A percentile compares a stretch with the other conserved stretches of the same genome.
Evolutionary conservation across 192 early-diverging fungal species (phyloP).

Genomic region (Backusella australiensis): DNA sequence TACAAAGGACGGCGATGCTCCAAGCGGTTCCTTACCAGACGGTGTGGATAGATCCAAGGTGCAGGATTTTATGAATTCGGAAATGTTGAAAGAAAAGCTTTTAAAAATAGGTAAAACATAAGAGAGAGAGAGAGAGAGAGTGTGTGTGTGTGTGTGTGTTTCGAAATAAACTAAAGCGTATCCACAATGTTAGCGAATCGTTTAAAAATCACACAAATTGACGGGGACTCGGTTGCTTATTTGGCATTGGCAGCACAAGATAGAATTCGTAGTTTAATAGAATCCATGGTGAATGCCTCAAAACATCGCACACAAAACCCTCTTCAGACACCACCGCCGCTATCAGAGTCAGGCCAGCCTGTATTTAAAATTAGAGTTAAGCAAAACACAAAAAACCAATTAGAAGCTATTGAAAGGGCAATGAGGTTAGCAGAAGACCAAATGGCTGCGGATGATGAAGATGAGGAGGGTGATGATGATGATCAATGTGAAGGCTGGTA

Average conservation of each 20-base stretch:
- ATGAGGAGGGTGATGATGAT: slow-evolving; percentile 1
- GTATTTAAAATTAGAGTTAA: slow-evolving; percentile 66
- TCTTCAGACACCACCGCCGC: slow-evolving; percentile 56
- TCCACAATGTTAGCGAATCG: slow-evolving; percentile 25
- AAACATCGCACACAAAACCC: slow-evolving; percentile 68
- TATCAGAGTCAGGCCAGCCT: slow-evolving; percentile 51
- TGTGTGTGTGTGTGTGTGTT: too few species aligned
- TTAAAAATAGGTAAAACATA: slow-evolving; percentile 40
- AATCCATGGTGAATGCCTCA: slow-evolving; percentile 67
- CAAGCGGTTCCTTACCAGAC: slow-evolving; percentile 11
- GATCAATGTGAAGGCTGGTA: background rate
- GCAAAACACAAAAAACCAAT: slow-evolving; percentile 68
- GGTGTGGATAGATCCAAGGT: slow-evolving; percentile 37
- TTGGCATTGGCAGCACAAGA: slow-evolving; percentile 70
- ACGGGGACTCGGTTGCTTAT: slow-evolving; percentile 59
- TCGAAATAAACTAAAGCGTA: background rate
- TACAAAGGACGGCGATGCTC: slow-evolving; percentile 32
- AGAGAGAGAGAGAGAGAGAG: background rate
- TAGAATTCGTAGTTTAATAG: slow-evolving; percentile 57
- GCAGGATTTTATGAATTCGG: slow-evolving; percentile 51
- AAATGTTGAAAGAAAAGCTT: slow-evolving; percentile 33
- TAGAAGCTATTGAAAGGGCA: slow-evolving; percentile 67
- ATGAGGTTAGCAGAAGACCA: slow-evolving; percentile 63
- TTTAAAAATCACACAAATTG: slow-evolving; percentile 42
- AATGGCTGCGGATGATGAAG: slow-evolving; percentile 34